Base-by-base conservation (phyloP, 2,329 filamentous ascomycete species). In the Neonectria magnoliae region DNA sequence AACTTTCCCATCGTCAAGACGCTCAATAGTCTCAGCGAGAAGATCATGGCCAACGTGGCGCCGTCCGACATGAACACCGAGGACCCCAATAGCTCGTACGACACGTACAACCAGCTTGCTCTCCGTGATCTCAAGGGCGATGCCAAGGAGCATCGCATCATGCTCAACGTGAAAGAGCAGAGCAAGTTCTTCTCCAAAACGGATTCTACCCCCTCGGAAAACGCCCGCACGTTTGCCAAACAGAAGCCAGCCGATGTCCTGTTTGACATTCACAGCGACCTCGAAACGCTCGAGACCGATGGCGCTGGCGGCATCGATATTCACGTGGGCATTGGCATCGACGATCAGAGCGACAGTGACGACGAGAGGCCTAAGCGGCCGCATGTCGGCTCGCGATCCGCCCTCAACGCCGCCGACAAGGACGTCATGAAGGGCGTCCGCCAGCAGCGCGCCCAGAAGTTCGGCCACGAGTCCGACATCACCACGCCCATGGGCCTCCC, bases 1-100 rank as follows among this genome's bases (percentile, higher is more conserved):
- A 95, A 96, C 75, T 90, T 96, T 2, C 94, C 94, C 11, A 97
- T 98, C 66, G 91, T 98, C 68, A 90, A 91, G 66, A 94, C 93
- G 0, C 83, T 99, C 60, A 99, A 99, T 77, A 93, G 87, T 65
- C 86, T 98, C 60, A 97, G 93, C 73, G 93, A 96, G 78, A 98
- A 97, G 80, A 92, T 99, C 76, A 91, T 99, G 86, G 91, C 91
- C 52, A 92, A 94, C 68, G 93, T 97, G 11, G 88, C 91, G 2
- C 91, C 94, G 1, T 88, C 91, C 5, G 94, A 98, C 76, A 85
- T 87, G 1, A 86, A 90, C 65, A 85, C 84, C 5, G 87, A 90
- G 2, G 87, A 89, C 56, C 54, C 71, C 5, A 71, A 71, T 20
- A 90, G 89, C 2, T 82, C 90, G 73, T 91, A 93, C 65, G 91